Base-by-base conservation (phyloP, 2,329 filamentous ascomycete genomes). In the Chaetomiaceae sp. region DNA sequence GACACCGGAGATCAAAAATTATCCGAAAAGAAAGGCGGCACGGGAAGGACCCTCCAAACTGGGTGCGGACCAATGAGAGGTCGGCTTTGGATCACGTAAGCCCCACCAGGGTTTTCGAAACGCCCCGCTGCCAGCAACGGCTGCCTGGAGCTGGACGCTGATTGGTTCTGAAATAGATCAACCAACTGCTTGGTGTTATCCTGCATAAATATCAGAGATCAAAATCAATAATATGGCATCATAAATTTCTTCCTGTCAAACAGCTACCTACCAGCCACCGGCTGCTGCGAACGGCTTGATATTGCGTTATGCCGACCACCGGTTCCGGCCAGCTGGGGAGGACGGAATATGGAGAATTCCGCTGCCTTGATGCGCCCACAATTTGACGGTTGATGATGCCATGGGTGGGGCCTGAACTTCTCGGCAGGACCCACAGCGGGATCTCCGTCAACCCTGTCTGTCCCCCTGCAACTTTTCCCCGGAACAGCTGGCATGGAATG, bases 141-240 rank as follows among this genome's bases (percentile, higher is more conserved):
- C 9, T 6, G 12, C 17, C 12, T 16, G 27, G 21, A 25, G 7
- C 19, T 10, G 19, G 16, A 3, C 16, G 14, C 20, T 55, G 45
- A 55, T 57, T 57, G 48, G 55, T 39, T 33, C 35, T n/a, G 47
- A 44, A 31, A 53, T 55, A 51, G 44, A 57, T 55, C 42, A 53
- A 16, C 33, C n/a, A n/a, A n/a, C n/a, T n/a, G n/a, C n/a, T n/a
- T n/a, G n/a, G n/a, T n/a, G n/a, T 40, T 27, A 23, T 19, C 33
- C 27, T n/a, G 25, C 30, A 37, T 40, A 12, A n/a, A 43, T 31
- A 23, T 6, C n/a, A 7, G 19, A 41, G n/a, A 9, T 7, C 44
- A 14, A 8, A 31, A 31, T n/a, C n/a, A n/a, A n/a, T n/a, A n/a
- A n/a, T n/a, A n/a, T n/a, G n/a, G n/a, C n/a, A n/a, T n/a, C n/a